phyloP scores from a whole-genome alignment of 129 eudicot genomes.

The Flaveria robusta region DNA sequence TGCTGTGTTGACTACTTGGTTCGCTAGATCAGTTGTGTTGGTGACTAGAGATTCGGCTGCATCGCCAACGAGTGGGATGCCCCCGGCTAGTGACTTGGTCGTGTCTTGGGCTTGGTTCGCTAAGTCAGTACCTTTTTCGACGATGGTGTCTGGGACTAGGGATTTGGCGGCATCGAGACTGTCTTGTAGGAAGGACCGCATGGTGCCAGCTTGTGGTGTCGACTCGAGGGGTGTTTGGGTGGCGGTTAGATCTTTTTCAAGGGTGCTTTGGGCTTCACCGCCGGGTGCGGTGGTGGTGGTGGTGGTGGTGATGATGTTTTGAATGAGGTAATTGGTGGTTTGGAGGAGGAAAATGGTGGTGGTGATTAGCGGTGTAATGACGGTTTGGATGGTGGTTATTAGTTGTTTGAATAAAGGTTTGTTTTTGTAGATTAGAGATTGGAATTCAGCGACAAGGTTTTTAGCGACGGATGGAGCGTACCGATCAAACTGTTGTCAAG shows the following conservation, averaged over 20 bases:
- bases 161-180: conserved; percentile 16
- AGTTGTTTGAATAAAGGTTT: conserved; percentile 11
- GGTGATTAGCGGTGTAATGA: conserved; percentile 18
- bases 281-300: background rate
- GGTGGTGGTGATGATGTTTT: background rate
- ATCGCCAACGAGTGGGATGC: conserved; percentile 34
- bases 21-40: conserved; percentile 4
- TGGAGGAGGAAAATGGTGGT: conserved; percentile 12
- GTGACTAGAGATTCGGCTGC: conserved; percentile 17
- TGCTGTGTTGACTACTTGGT: background rate
- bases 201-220: background rate
- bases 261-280: background rate
- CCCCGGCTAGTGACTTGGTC: conserved; percentile 22
- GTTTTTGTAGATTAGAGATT: conserved; percentile 18
- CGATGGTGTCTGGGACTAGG: conserved; percentile 8
- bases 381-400: background rate
- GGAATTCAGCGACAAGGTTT: conserved; percentile 29
- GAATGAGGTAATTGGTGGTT: conserved; percentile 14
- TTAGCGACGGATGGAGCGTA: conserved; percentile 55
- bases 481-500: conserved; percentile 44
- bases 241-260: conserved; percentile 4
- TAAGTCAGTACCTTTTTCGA: conserved; percentile 15
- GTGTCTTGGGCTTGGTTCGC: conserved; percentile 19
- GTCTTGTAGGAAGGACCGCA: background rate
- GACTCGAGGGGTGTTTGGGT: background rate